Evolutionary conservation across 768 basidiomycete species (phyloP), one percentile per base, ranked within the genome.

Genomic region (Pleurotus salmoneostramineus): DNA sequence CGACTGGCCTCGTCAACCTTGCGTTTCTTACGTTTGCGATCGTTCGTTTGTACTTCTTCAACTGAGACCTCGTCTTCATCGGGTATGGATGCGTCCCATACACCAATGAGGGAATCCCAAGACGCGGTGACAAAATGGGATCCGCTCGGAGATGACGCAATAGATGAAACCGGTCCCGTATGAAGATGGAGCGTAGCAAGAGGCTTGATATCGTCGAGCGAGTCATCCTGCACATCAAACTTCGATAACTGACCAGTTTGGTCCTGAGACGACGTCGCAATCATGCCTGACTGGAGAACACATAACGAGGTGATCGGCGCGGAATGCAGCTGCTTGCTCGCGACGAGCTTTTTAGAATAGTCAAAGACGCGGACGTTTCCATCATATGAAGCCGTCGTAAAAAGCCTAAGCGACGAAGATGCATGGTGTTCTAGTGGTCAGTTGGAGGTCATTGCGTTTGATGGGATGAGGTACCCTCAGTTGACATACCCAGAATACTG

Each of bases 71-170:
- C 88, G 64, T 95, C 89, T 2, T 72, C 63, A 0, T 70, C 63
- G 0, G 92, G 87, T 35, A 89, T 75, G 0, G 68, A 64, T 3
- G 85, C 85, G 60, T 88, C 84, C 88, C 88, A 98, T 4, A 95
- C 64, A 2, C 93, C 92, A 57, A 98, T 79, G 12, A 94, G 77
- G 6, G 83, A 79, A 65, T 99, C 95, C 93, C 94, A 95, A 0
- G 90, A 90, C 0, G 89, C 81, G 0, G 93, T 94, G 35, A 98
- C 75, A 14, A 98, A 74, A 58, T 86, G 81, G 2, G 80, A 74
- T 2, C 89, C 85, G 6, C 77, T 64, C 6, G 68, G 36, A 57
- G 83, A 83, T 0, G 87, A 69, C 0, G 84, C 65, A 42, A 98
- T 74, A 8, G 85, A 88, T 0, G 95, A 87, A 35, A 98, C 72